A percentile compares a stretch with the other conserved stretches of the same genome.
Conservation (phyloP, 1,284 basidiomycete species). For the Pterulicium gracile region DNA sequence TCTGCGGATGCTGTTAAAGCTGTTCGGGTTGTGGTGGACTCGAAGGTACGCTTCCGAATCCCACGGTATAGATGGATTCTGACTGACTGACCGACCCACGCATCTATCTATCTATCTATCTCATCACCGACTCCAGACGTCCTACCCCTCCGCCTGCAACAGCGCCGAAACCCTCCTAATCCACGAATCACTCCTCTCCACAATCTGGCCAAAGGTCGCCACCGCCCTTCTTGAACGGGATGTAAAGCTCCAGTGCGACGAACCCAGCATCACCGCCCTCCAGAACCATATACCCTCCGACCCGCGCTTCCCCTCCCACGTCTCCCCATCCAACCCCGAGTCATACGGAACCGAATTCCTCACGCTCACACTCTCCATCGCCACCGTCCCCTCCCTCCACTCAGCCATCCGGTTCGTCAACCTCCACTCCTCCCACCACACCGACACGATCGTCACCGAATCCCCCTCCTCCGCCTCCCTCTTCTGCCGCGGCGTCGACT, state of each 20-base stretch:
- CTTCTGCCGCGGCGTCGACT: slow-evolving; percentile 86
- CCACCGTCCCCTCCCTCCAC: slow-evolving; percentile 57
- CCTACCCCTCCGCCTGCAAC: slow-evolving; percentile 97
- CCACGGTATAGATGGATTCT: no score
- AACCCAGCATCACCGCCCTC: slow-evolving; percentile 45
- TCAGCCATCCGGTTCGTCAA: slow-evolving; percentile 88
- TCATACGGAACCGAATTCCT: slow-evolving; percentile 89
- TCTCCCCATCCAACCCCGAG: slow-evolving; percentile 40
- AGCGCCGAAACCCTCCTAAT: slow-evolving; percentile 86
- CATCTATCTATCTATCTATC: slow-evolving; percentile 1
- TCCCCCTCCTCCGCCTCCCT: slow-evolving; percentile 48
- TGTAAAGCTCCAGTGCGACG: slow-evolving; percentile 79
- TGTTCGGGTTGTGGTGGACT: slow-evolving; percentile 75
- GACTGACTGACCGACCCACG: slow-evolving; percentile 13
- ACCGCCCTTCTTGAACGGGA: slow-evolving; percentile 55
- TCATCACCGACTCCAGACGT: slow-evolving; percentile 41
- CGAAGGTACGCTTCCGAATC: no score
- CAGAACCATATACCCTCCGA: slow-evolving; percentile 21
- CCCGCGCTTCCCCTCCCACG: slow-evolving; percentile 32
- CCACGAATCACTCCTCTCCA: slow-evolving; percentile 59
- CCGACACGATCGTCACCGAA: slow-evolving; percentile 91
- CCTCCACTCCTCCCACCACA: slow-evolving; percentile 89
- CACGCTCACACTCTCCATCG: slow-evolving; percentile 74
- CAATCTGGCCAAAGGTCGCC: slow-evolving; percentile 77
- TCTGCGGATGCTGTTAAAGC: slow-evolving; percentile 74